Evolutionary conservation across 2,329 filamentous ascomycete species (phyloP), one percentile per base, ranked within the genome.

Genomic region (Fusarium dlaminii): DNA sequence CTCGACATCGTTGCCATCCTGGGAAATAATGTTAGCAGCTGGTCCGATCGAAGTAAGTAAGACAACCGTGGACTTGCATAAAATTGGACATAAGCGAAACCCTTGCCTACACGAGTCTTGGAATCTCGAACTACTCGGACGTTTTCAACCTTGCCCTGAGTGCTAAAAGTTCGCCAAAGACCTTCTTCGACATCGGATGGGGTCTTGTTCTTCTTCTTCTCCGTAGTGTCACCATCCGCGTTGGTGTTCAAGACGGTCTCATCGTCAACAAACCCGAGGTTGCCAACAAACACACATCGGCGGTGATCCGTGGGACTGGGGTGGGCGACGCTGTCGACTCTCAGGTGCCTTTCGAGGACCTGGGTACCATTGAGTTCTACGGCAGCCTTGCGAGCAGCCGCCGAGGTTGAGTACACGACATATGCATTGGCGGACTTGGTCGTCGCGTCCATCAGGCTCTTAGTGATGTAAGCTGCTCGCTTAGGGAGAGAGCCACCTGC

Each of bases 21-120:
- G 77, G 42, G 27, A n/a, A 56, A 40, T 24, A 14, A 55, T 34
- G 49, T 70, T 64, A 75, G 62, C 54, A 46, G 15, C 24, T 54
- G 32, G 14, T 45, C 57, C 30, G 30, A 24, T 55, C 37, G 34
- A 40, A 20, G 39, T 62, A 46, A 55, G 63, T 56, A 24, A 54
- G 15, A 24, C 14, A n/a, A 24, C 36, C 12, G 20, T 61, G 27
- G 37, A 82, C 86, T 84, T 78, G 91, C 90, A 79, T 92, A 90
- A 83, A 99, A 99, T 80, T 99, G 96, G 22, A 99, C 96, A 79
- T 99, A 99, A 71, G 97, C 97, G 80, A 99, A 94, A 9, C 96
- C 96, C 82, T 99, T 99, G 79, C 96, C 95, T 36, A 99, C 94
- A 56, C 97, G 90, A 13, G 97, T 99, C 75, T 93, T 92, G 72